phyloP scores from a whole-genome alignment of 225 moss, liverwort and hornwort species.

The Ulota crispa region DNA sequence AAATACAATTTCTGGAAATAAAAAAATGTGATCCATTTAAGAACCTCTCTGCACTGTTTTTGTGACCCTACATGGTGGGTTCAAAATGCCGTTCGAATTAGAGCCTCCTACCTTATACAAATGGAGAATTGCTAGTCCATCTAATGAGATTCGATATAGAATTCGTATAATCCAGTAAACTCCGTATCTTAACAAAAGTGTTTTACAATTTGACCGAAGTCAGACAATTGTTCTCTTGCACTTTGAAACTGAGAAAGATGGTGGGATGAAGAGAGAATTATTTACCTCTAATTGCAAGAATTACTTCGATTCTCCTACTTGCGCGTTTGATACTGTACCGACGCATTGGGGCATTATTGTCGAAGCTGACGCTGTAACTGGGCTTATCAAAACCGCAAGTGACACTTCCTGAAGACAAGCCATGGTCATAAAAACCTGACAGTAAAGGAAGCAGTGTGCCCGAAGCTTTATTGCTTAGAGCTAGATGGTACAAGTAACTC shows the following conservation, averaged over 20 bases:
- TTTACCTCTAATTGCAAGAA: constrained; percentile 30
- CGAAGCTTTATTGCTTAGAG: constrained; percentile 32
- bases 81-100: too few relatives aligned
- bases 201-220: too few relatives aligned
- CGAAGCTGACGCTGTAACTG: not conserved
- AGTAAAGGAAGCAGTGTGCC: constrained; percentile 41
- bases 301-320: constrained; percentile 27
- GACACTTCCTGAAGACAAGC: constrained; percentile 43
- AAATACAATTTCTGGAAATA: too few relatives aligned
- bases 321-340: not conserved
- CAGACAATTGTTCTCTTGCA: not conserved
- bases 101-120: too few relatives aligned
- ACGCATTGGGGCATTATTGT: constrained; percentile 11
- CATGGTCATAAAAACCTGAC: constrained; percentile 37
- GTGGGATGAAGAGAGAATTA: constrained; percentile 58
- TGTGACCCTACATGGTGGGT: too few relatives aligned
- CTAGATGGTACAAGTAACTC: not conserved
- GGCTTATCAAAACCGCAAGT: constrained; percentile 24
- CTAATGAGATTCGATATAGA: not conserved
- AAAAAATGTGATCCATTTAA: too few relatives aligned
- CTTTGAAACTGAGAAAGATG: not conserved
- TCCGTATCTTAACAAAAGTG: not conserved
- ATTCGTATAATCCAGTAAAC: not conserved
- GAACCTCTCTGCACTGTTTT: too few relatives aligned
- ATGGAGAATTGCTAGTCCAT: not conserved